phyloP scores from a whole-genome alignment of 225 moss, liverwort and hornwort species.

The Takakia lepidozioides region DNA sequence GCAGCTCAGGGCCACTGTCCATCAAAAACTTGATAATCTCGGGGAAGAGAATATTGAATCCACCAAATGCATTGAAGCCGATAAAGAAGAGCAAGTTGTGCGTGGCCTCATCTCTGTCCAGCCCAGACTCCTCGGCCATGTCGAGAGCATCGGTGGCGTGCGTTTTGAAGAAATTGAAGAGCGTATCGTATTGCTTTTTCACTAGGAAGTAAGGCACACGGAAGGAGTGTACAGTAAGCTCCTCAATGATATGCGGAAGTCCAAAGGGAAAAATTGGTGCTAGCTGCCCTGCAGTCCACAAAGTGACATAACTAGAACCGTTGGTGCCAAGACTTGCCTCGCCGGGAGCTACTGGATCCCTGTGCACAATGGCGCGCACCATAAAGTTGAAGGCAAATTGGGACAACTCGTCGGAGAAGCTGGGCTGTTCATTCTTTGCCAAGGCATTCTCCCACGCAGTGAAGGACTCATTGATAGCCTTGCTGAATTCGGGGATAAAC shows the following conservation, averaged over 20 bases:
- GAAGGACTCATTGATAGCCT: conserved; percentile 23
- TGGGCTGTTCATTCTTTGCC: conserved; percentile 12
- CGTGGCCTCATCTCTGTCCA: conserved; percentile 40
- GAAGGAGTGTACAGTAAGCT: conserved; percentile 20
- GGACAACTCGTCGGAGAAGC: conserved; percentile 10
- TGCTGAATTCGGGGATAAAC: conserved; percentile 36
- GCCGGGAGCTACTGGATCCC: conserved; percentile 39
- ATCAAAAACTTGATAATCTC: conserved; percentile 7
- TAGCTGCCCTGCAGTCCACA: conserved; percentile 34
- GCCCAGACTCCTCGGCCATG: conserved; percentile 19
- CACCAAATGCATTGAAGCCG: conserved; percentile 42
- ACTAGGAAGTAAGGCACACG: conserved; percentile 28
- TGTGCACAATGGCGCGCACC: conserved; percentile 28
- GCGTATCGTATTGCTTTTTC: conserved; percentile 24
- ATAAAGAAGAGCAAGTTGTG: conserved; percentile 47
- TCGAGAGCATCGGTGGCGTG: conserved; percentile 40
- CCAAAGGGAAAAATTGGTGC: conserved; percentile 22
- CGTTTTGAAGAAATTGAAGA: conserved; percentile 18
- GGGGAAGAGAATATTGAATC: conserved; percentile 42
- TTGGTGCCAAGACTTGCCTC: conserved; percentile 28
- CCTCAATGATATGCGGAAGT: conserved; percentile 29
- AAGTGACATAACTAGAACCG: conserved; percentile 5
- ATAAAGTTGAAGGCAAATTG: conserved; percentile 37
- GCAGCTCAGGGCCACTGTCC: conserved; percentile 17
- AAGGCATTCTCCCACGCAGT: conserved; percentile 29